A percentile compares a stretch with the other conserved stretches of the same genome.
phyloP scores from a whole-genome alignment of 805 yeast species.

The Brettanomyces anomalus region DNA sequence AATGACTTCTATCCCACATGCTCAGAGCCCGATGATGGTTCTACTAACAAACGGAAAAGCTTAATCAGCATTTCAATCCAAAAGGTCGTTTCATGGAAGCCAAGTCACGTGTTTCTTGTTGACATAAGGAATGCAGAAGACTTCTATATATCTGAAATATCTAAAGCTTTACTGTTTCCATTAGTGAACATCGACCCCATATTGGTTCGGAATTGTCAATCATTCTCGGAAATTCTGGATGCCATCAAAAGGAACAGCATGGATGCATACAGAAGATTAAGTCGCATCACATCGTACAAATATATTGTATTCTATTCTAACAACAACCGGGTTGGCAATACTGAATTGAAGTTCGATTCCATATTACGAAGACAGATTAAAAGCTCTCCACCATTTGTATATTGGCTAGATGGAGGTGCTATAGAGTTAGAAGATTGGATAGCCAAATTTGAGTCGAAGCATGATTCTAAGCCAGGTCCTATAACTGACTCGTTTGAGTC shows the following conservation, averaged over 20 bases:
- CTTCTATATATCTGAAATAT: conserved; percentile 21
- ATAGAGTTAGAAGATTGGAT: not conserved
- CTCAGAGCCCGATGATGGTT: too few species aligned
- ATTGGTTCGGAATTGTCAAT: conserved; percentile 7
- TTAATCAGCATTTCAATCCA: too few species aligned
- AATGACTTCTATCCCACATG: too few species aligned
- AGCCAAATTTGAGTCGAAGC: not conserved
- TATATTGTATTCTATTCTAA: conserved; percentile 32
- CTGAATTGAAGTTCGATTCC: conserved; percentile 17
- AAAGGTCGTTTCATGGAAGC: too few species aligned
- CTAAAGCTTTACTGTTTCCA: conserved; percentile 5
- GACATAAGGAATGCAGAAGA: conserved; percentile 30
- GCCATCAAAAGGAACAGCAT: conserved; percentile 24
- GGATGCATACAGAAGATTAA: conserved; percentile 24
- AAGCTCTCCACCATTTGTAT: not conserved
- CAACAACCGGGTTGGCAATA: conserved; percentile 21
- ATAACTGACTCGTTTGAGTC: too few species aligned
- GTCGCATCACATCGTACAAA: conserved; percentile 16
- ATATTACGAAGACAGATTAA: not conserved
- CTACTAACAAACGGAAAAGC: too few species aligned
- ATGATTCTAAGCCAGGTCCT: not conserved
- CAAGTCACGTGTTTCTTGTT: conserved; percentile 22
- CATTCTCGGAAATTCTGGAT: conserved; percentile 13
- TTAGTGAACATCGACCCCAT: conserved; percentile 34
- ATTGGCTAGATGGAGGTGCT: conserved; percentile 1